phyloP scores from a whole-genome alignment of 1,284 basidiomycete species.

The Lignosus rhinocerotis region DNA sequence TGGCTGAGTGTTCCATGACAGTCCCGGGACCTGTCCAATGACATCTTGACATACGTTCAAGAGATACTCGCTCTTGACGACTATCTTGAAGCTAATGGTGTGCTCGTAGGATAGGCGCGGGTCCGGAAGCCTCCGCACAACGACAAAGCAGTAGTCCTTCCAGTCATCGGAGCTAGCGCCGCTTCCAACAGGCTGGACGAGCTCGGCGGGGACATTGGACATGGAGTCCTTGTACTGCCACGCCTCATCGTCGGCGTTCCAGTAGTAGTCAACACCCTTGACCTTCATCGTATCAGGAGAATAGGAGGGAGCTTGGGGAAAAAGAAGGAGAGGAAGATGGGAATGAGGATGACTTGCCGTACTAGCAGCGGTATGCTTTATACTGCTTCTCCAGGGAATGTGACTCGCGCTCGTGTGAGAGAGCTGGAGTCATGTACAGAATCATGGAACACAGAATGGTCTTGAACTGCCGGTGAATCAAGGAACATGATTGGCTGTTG shows the following conservation, averaged over 20 bases:
- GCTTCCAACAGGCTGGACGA: constrained; percentile 29
- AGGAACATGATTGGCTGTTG: not conserved
- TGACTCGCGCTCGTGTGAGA: not conserved
- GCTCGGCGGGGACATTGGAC: constrained; percentile 48
- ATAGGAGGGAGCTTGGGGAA: constrained; percentile 12
- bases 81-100: constrained; percentile 46
- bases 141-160: constrained; percentile 55
- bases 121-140: constrained; percentile 48
- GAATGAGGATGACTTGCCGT: not conserved
- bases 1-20: constrained; percentile 56
- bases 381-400: not conserved
- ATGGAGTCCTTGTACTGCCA: constrained; percentile 60
- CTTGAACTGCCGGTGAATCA: not conserved
- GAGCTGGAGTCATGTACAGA: not conserved
- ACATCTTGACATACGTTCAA: constrained; percentile 54
- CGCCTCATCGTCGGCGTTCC: constrained; percentile 48
- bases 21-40: constrained; percentile 50
- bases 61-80: constrained; percentile 55
- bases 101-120: constrained; percentile 13
- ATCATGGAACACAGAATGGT: not conserved
- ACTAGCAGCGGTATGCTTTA: not conserved
- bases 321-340: not conserved
- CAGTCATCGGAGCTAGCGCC: constrained; percentile 43
- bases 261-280: constrained; percentile 57
- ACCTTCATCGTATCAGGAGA: constrained; percentile 46